phyloP scores from a whole-genome alignment of 495 filamentous ascomycete species.

The Tuber borchii region DNA sequence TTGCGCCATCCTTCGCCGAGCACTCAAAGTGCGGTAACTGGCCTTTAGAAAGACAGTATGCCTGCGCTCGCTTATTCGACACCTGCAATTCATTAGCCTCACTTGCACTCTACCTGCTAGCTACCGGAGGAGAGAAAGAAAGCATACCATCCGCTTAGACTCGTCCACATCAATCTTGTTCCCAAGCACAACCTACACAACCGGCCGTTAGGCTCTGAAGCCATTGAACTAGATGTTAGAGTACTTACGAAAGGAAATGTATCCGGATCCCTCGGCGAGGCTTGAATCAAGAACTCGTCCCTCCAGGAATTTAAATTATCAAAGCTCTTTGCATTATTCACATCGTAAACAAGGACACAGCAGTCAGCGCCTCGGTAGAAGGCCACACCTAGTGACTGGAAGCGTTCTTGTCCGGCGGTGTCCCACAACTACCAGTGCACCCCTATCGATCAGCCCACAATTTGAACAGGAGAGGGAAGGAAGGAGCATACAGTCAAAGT shows the following conservation, averaged over 20 bases:
- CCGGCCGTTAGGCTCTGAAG: background rate
- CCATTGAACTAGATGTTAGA: background rate
- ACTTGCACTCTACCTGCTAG: background rate
- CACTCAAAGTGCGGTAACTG: constrained; percentile 98
- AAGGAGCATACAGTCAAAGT: constrained; percentile 79
- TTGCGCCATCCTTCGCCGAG: constrained; percentile 93
- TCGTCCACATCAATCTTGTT: constrained; percentile 99
- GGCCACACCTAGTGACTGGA: constrained; percentile 92
- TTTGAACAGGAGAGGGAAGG: background rate
- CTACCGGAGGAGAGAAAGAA: background rate
- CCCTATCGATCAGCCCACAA: background rate
- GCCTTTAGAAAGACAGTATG: constrained; percentile 93
- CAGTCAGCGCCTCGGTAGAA: constrained; percentile 98
- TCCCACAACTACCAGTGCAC: constrained; percentile 71
- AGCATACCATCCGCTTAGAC: constrained; percentile 75
- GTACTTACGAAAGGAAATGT: constrained; percentile 80
- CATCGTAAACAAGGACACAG: constrained; percentile 95
- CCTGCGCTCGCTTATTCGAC: constrained; percentile 84
- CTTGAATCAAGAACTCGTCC: constrained; percentile 96
- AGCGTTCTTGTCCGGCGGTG: constrained; percentile 93
- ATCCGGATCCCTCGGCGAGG: constrained; percentile 90
- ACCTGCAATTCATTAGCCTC: constrained; percentile 51
- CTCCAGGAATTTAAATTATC: constrained; percentile 96
- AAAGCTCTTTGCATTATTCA: constrained; percentile 98
- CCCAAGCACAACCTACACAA: constrained; percentile 58